Conservation (phyloP, 192 early-diverging fungal genomes). For the Coemansia sp. region DNA sequence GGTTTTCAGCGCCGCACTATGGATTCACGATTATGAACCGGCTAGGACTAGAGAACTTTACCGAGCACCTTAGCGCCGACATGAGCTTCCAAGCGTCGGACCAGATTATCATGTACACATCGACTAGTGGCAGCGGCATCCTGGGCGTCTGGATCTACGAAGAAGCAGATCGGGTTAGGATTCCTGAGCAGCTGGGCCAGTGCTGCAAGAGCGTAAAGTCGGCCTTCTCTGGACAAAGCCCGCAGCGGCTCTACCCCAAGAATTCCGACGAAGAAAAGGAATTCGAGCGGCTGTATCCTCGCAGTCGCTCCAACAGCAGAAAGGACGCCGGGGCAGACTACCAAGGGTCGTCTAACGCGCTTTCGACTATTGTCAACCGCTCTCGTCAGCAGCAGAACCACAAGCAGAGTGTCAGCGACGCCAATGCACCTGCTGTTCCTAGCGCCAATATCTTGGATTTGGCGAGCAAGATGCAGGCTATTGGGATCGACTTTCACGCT, state of each 20-base stretch:
- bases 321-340: conserved; percentile 16
- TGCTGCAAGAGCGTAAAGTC: conserved; percentile 41
- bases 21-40: conserved; percentile 91
- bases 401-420: background rate
- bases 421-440: background rate
- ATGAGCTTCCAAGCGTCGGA: conserved; percentile 81
- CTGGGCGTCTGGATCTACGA: conserved; percentile 56
- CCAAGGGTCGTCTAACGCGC: conserved; percentile 9
- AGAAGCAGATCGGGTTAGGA: conserved; percentile 38
- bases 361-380: conserved; percentile 29
- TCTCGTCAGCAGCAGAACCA: conserved; percentile 39
- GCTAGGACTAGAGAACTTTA: conserved; percentile 80
- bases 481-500: conserved; percentile 28
- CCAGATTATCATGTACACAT: conserved; percentile 87
- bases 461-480: conserved; percentile 49
- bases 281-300: conserved; percentile 46
- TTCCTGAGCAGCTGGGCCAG: conserved; percentile 43
- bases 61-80: conserved; percentile 64
- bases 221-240: conserved; percentile 22
- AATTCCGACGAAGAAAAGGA: conserved; percentile 41
- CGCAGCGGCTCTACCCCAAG: conserved; percentile 42
- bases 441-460: conserved; percentile 7
- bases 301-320: conserved; percentile 53
- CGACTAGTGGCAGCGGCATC: conserved; percentile 20
- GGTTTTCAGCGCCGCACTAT: conserved; percentile 61